Conservation (phyloP, 2,329 filamentous ascomycete genomes). For the Tolypocladium inflatum region DNA sequence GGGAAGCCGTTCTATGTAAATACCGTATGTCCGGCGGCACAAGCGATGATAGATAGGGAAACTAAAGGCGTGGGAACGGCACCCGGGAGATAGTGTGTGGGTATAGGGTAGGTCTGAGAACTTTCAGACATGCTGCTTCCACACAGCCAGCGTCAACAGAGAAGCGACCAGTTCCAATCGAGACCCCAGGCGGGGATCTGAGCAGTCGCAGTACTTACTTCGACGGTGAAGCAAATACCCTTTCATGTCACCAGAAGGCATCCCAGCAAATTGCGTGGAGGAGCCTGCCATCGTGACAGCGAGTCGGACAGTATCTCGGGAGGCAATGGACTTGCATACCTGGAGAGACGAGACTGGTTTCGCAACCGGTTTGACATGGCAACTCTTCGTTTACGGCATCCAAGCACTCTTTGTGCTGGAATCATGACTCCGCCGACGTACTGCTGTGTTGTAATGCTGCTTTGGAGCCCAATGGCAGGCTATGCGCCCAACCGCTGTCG, state of each 20-base stretch:
- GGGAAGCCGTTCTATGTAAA: background rate
- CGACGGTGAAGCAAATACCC: background rate
- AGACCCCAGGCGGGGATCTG: background rate
- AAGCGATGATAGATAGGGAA: background rate
- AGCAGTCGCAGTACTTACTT: background rate
- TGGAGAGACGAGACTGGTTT: background rate
- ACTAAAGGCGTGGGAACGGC: background rate
- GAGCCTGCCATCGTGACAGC: background rate
- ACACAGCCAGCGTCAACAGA: background rate
- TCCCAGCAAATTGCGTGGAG: no score
- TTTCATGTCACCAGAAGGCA: background rate
- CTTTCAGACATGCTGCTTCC: background rate
- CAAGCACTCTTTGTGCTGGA: background rate
- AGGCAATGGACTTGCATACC: background rate
- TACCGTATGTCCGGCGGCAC: no score
- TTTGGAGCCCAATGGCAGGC: background rate
- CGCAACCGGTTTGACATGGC: background rate
- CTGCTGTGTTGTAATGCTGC: background rate
- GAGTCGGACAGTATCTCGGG: background rate
- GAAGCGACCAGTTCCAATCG: background rate
- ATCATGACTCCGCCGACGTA: background rate
- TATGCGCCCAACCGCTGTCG: no score
- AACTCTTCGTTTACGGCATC: background rate
- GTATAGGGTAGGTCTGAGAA: background rate
- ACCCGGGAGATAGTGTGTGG: background rate